Evolutionary conservation across 371 early-diverging fungal species (phyloP), one percentile per base, ranked within the genome.

Genomic region (Rhizomucor pusillus): DNA sequence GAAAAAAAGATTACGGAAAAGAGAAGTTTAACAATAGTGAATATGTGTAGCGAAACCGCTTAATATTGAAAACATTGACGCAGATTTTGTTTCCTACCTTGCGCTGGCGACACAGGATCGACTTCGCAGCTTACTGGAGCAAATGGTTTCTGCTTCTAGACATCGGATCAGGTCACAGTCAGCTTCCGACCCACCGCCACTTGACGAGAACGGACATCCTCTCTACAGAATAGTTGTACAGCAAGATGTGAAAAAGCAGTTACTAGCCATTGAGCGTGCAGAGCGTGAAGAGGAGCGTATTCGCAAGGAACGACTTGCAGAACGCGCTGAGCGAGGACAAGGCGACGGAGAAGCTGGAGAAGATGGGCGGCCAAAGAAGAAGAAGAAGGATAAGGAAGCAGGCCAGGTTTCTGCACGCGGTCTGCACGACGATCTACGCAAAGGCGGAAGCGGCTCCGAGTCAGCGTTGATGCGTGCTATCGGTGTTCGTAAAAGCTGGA

Each of bases 401-500:
- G 67, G 75, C 43, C 62, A 75, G 44, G 72, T 80, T 52, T 79
- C 76, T 19, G 85, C 81, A 53, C 74, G 85, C 47, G 81, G 82
- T 39, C 82, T 88, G 76, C 73, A 81, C 10, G 88, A 88, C 18
- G 88, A 87, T 46, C 66, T 84, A 14, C 72, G 86, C 24, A 89
- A 86, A 60, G 83, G 84, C 47, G 83, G 84, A 47, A 78, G 76
- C 19, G 84, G 85, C 14, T 86, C 88, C 61, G 87, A 87, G 57
- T 88, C 90, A 1, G 88, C 89, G 2, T 67, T 88, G 50, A 82
- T 86, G 59, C 81, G 80, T 52, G 88, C 85, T n/a, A 50, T 49
- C 20, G 90, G 90, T 40, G 67, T 80, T 13, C 77, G 76, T 41
- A 86, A 85, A 60, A 76, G 84, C 37, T 90, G 90, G 90, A 90